These are phyloP conservation scores for Colletotrichum filicis DNA, from an alignment of 2,329 filamentous ascomycete genomes.

Conservation along the genomic window DNA sequence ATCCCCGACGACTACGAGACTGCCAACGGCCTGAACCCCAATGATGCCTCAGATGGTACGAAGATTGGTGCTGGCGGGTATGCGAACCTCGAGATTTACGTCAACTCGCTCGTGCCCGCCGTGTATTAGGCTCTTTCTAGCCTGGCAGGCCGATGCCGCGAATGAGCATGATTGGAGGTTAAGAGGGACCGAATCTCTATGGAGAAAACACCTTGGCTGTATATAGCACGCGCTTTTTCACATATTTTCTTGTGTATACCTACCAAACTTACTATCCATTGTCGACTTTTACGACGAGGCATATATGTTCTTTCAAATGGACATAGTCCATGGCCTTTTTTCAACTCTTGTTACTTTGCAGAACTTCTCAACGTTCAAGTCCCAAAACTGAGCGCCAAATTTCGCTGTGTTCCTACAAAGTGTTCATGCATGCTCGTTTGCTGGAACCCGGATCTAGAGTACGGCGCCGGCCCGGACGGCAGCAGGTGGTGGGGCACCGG, in stretches of 20 bases:
- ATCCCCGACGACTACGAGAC: constrained; percentile 61
- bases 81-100: constrained; percentile 60
- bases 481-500: too few relatives aligned
- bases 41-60: constrained; percentile 53
- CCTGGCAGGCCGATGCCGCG: constrained; percentile 37
- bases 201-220: neutral
- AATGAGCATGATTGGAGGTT: neutral
- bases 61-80: constrained; percentile 54
- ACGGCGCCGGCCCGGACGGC: too few relatives aligned
- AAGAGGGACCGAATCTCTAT: neutral
- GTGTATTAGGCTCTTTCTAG: constrained; percentile 53
- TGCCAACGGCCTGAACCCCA: constrained; percentile 52
- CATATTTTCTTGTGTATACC: constrained; percentile 11
- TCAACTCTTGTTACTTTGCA: neutral
- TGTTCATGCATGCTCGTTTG: neutral
- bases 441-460: too few relatives aligned
- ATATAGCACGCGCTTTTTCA: constrained; percentile 4
- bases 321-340: neutral
- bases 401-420: neutral
- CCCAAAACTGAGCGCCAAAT: too few relatives aligned
- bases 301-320: neutral
- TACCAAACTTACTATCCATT: neutral
- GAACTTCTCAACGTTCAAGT: too few relatives aligned
- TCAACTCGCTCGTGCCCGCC: constrained; percentile 56
- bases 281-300: constrained; percentile 2